These are phyloP conservation scores for Rhodotorula sp. DNA, from an alignment of 1,284 basidiomycete species.

Conservation along the genomic window DNA sequence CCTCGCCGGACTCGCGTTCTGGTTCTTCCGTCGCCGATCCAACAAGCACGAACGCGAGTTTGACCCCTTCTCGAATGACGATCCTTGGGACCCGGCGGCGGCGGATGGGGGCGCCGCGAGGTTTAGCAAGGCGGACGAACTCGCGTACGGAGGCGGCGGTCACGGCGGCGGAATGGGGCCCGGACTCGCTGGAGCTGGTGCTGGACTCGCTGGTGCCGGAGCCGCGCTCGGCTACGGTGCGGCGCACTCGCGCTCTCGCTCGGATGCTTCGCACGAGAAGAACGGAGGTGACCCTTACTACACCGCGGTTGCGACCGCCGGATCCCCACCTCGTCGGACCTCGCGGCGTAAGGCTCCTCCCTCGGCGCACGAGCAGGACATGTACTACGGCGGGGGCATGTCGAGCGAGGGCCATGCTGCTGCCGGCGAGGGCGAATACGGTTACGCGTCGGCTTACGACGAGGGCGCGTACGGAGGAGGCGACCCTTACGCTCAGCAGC, in stretches of 20 bases:
- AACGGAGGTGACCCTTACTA: background rate
- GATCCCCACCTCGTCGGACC: slow-evolving; percentile 1
- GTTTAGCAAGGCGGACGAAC: background rate
- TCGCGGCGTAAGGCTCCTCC: slow-evolving; percentile 4
- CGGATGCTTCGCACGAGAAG: slow-evolving; percentile 1
- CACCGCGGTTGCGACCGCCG: slow-evolving; percentile 1
- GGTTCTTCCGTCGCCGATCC: slow-evolving; percentile 45
- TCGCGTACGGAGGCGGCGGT: background rate
- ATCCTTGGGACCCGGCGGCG: slow-evolving; percentile 18
- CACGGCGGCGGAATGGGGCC: background rate
- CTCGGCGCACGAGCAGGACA: slow-evolving; percentile 29
- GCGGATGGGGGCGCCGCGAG: background rate
- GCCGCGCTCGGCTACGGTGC: background rate
- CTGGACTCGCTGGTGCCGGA: background rate
- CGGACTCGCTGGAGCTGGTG: background rate
- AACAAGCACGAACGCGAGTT: slow-evolving; percentile 5
- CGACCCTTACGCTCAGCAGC: background rate
- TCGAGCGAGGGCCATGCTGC: background rate
- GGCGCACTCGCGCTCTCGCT: background rate
- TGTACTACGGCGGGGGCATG: slow-evolving; percentile 21
- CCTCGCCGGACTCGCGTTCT: slow-evolving; percentile 46
- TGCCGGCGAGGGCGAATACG: background rate
- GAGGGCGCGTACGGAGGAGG: background rate
- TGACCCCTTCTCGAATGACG: slow-evolving; percentile 15
- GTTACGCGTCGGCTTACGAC: background rate